Conservation (phyloP, 495 filamentous ascomycete genomes). For the Daldinia concentrica region DNA sequence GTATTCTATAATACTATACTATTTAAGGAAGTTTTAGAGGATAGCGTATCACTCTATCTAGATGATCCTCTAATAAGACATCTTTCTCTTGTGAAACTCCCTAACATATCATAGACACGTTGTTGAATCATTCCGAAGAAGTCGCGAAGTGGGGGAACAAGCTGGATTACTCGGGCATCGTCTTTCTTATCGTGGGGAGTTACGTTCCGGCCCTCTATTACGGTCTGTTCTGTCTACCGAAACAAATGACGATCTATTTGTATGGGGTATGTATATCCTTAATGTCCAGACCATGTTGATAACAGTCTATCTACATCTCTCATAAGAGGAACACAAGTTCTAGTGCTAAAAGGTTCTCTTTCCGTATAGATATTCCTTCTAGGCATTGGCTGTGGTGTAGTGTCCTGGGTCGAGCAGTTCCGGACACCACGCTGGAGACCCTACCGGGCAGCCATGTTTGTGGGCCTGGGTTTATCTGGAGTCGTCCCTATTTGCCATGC, state of each 20-base stretch:
- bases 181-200: constrained; percentile 86
- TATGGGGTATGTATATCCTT: constrained; percentile 65
- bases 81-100: not conserved
- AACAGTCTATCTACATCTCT: not conserved
- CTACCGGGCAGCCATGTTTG: constrained; percentile 91
- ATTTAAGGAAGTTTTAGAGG: not conserved
- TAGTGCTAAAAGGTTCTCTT: constrained; percentile 9
- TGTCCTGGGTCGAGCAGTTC: constrained; percentile 81
- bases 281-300: not conserved
- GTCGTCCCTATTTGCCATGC: constrained; percentile 81
- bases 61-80: too few species aligned
- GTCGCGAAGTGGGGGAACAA: constrained; percentile 62
- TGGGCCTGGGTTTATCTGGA: constrained; percentile 85
- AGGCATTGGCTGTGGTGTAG: constrained; percentile 75
- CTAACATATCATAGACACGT: constrained; percentile 43
- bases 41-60: not conserved
- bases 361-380: constrained; percentile 73
- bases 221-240: constrained; percentile 75
- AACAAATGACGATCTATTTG: constrained; percentile 74
- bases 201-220: constrained; percentile 89
- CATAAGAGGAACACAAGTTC: not conserved
- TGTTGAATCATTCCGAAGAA: constrained; percentile 53
- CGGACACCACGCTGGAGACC: constrained; percentile 83
- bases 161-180: constrained; percentile 92
- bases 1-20: not conserved